Evolutionary conservation across 352 stramenopile genomes (phyloP), one percentile per base, ranked within the genome.

Genomic region (Aphanomyces astaci): DNA sequence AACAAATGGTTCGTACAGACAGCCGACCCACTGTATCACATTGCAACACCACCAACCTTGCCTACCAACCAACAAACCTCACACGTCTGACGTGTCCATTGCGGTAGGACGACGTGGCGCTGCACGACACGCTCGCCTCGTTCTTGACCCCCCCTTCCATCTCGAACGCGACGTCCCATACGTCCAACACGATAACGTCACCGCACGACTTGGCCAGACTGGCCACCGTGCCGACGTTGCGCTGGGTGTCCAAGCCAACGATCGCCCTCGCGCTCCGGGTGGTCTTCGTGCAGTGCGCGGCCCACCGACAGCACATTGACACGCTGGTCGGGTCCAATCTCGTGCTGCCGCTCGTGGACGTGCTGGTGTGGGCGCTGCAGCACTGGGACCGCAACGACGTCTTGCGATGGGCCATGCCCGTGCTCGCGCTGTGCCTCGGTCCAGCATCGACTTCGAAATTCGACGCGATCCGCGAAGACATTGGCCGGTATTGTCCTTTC

Each of bases 291-390:
- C n/a, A 60, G 43, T 39, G 33, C 10, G 51, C 39, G 0, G 17
- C 39, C 7, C 27, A 40, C 9, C 60, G 36, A 10, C 17, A 24
- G 1, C 27, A 68, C 32, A 33, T 60, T 33, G 62, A 68, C 10
- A 17, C 7, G 3, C 48, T 68, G 17, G 10, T 68, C 13, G 48
- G 39, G 17, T 43, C 56, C 19, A 68, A 68, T 45, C 62, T 60
- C n/a, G 62, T 60, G 3, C n/a, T 68, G 40, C 62, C 62, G 4
- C 48, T 68, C 3, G 62, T 68, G 11, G 62, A 68, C 48, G 51
- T 60, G n/a, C 25, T 68, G n/a, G 39, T 51, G 0, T 68, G 62
- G 62, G 62, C 24, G 7, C 33, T 68, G 4, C 36, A 46, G 13
- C 31, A 36, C 4, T 39, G 28, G 28, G 62, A 68, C n/a, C 46